Base-by-base conservation (phyloP, 2,329 filamentous ascomycete species). In the Phaeosphaeriaceae sp. region DNA sequence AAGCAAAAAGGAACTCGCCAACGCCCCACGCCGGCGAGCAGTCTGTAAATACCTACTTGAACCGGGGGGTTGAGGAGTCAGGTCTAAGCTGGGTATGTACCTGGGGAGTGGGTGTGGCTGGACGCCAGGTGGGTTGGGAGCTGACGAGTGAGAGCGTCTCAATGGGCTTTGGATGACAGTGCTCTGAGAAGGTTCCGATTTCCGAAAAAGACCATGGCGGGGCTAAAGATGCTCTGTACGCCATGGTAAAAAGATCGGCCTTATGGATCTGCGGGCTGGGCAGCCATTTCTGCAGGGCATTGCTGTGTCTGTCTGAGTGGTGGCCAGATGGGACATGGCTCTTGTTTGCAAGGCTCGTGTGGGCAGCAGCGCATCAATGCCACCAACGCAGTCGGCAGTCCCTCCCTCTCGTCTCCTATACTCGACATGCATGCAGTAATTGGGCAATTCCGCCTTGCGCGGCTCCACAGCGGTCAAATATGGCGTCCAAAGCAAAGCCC, bases 181-280 rank as follows among this genome's bases (percentile, higher is more conserved):
- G 52, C 58, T 60, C 58, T 58, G 60, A 56, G 57, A 67, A 66
- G 52, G 60, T 61, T 72, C 68, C 66, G 68, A 70, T 71, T 68
- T 69, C 67, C 70, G 65, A 72, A 58, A 26, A 54, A 60, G 54
- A 58, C 57, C 50, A 64, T 61, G 64, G 68, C 60, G 67, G 67
- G 66, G 65, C 65, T 56, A 62, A 52, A 53, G 52, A 60, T 58
- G 63, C 62, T 64, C 60, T 66, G 64, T 51, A 63, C 55, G 63
- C 65, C 67, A 64, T 63, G 56, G 67, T 71, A 67, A 71, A 66
- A 68, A 69, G 72, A 72, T 69, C 66, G 56, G 66, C 51, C 48
- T 58, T 58, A 61, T 68, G 60, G 68, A 73, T 72, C 67, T 66
- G 59, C 68, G 62, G 48, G 52, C 59, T 63, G 63, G 64, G 60